Evolutionary conservation across 257 asterid species (phyloP).

Genomic region (Ehretia macrophylla): DNA sequence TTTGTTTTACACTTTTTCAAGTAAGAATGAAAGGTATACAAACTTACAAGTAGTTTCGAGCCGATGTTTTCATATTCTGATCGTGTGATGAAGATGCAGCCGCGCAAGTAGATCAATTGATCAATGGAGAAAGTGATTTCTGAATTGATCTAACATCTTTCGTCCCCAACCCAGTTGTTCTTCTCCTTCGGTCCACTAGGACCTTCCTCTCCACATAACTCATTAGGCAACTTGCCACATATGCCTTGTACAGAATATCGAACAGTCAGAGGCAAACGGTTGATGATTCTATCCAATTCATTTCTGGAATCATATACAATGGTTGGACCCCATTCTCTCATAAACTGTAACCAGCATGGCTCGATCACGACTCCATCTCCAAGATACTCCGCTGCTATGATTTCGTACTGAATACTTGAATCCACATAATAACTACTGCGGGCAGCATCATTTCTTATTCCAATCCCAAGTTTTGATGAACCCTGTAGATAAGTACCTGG

Average conservation of each 20-base stretch:
- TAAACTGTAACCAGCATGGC: slow-evolving; percentile 76
- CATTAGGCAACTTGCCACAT: slow-evolving; percentile 61
- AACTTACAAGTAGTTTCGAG: not conserved
- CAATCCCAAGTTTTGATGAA: slow-evolving; percentile 70
- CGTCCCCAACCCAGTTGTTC: slow-evolving; percentile 95
- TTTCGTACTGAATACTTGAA: slow-evolving; percentile 68
- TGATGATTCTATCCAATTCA: slow-evolving; percentile 52
- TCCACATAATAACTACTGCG: slow-evolving; percentile 44
- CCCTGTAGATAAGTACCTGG: slow-evolving; percentile 85
- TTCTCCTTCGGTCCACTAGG: slow-evolving; percentile 98
- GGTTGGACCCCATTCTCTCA: slow-evolving; percentile 92
- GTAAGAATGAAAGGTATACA: slow-evolving; percentile 7
- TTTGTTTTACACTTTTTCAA: not conserved
- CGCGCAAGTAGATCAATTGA: not conserved
- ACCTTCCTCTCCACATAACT: slow-evolving; percentile 83
- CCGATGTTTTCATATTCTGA: not conserved
- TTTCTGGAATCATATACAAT: slow-evolving; percentile 62
- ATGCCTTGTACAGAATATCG: slow-evolving; percentile 37
- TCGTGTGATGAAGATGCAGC: not conserved
- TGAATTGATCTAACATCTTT: slow-evolving; percentile 49
- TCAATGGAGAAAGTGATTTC: not conserved
- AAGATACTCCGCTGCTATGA: slow-evolving; percentile 83
- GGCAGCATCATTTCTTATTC: slow-evolving; percentile 77
- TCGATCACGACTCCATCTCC: slow-evolving; percentile 56
- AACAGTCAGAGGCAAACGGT: slow-evolving; percentile 46